Conservation (phyloP, 148 eudicot genomes). For the Arctostaphylos glauca region DNA sequence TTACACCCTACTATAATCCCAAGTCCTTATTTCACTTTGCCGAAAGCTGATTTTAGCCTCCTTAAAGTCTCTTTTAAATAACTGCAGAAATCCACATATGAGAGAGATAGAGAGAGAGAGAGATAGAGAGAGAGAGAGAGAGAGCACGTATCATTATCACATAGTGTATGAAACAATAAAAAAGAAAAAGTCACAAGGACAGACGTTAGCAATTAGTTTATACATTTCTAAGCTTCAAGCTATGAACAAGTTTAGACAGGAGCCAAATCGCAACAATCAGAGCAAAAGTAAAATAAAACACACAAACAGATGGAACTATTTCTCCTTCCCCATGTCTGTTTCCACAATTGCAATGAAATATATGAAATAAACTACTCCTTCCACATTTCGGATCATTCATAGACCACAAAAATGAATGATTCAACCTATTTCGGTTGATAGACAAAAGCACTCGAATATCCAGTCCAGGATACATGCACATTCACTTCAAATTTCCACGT, state of each 20-base stretch:
- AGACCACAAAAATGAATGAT: neutral
- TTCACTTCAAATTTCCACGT: neutral
- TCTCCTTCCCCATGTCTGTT: neutral
- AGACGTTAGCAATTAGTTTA: neutral
- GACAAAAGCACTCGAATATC: neutral
- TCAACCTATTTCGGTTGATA: neutral
- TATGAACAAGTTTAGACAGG: neutral
- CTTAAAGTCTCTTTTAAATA: neutral
- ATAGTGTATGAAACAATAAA: neutral
- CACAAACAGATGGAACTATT: neutral
- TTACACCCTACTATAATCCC: neutral
- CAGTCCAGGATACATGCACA: neutral
- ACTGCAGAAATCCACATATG: neutral
- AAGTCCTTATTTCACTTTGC: neutral
- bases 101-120: neutral
- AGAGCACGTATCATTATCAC: neutral
- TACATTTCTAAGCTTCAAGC: neutral
- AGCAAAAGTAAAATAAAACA: neutral
- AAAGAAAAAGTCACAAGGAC: neutral
- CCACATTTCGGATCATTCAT: neutral
- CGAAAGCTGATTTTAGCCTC: neutral
- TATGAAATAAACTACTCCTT: neutral
- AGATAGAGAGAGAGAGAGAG: slow-evolving; percentile 1
- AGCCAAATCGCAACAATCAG: neutral
- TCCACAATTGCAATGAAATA: neutral